A percentile compares a stretch with the other conserved stretches of the same genome.
Evolutionary conservation across 2,329 filamentous ascomycete genomes (phyloP).

Genomic region (Rhinocladiella mackenziei): DNA sequence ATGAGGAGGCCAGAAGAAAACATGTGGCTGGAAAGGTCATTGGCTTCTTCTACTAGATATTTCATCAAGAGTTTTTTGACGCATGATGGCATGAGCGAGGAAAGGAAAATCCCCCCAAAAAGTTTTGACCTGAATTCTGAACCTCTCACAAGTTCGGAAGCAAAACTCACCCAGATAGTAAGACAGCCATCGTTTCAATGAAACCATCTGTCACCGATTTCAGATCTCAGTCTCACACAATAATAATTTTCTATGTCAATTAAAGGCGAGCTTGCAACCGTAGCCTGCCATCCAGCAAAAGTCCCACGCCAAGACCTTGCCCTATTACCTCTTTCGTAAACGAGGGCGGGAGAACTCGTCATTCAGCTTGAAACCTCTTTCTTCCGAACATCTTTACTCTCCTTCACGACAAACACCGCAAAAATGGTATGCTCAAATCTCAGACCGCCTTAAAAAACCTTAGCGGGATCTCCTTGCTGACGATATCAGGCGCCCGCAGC

Average conservation of each 20-base stretch:
- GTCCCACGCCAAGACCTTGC: slow-evolving; percentile 16
- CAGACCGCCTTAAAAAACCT: not conserved
- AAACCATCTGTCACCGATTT: not conserved
- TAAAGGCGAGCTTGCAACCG: no score
- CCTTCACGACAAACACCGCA: slow-evolving; percentile 16
- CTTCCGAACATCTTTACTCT: slow-evolving; percentile 9
- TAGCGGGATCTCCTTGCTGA: slow-evolving; percentile 5
- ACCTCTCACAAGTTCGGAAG: no score
- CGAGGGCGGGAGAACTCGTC: slow-evolving; percentile 4
- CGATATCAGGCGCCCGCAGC: slow-evolving; percentile 44
- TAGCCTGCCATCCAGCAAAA: not conserved
- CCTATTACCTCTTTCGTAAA: slow-evolving; percentile 12
- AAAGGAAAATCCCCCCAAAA: slow-evolving; percentile 23
- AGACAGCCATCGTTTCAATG: not conserved
- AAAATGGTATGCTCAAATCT: slow-evolving; percentile 20
- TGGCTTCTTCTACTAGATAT: slow-evolving; percentile 93
- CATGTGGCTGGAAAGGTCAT: slow-evolving; percentile 99
- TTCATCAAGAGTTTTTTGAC: slow-evolving; percentile 2
- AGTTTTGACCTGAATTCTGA: slow-evolving; percentile 17
- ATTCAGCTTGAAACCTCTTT: slow-evolving; percentile 9
- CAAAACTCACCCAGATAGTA: slow-evolving; percentile 1
- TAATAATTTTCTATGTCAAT: no score
- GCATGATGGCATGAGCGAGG: slow-evolving; percentile 22
- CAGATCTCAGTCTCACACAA: not conserved
- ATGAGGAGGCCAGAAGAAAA: slow-evolving; percentile 98